These are phyloP conservation scores for Mrakia hoshinonis DNA, from an alignment of 768 basidiomycete species.

Conservation along the genomic window DNA sequence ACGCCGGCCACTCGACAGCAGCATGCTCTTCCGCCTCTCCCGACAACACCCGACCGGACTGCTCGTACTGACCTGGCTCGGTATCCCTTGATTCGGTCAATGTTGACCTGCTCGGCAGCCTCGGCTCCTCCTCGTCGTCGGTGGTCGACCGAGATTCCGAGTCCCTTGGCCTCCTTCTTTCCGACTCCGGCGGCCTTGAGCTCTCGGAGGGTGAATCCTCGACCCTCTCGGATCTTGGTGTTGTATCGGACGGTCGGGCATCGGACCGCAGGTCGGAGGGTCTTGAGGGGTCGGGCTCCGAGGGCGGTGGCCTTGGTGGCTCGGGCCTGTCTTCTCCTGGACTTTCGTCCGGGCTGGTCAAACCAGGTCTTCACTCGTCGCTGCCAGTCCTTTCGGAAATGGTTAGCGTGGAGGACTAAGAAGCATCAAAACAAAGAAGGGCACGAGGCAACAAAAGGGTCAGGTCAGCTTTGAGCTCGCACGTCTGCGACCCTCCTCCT, in stretches of 20 bases:
- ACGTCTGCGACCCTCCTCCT: not conserved
- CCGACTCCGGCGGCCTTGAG: slow-evolving; percentile 93
- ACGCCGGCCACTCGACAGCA: too few relatives aligned
- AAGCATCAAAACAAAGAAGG: not conserved
- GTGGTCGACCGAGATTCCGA: slow-evolving; percentile 96
- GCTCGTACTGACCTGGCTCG: slow-evolving; percentile 49
- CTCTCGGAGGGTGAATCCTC: slow-evolving; percentile 89
- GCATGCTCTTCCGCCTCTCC: not conserved
- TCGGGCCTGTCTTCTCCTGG: slow-evolving; percentile 85
- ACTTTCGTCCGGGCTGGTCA: slow-evolving; percentile 96
- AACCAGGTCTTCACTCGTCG: slow-evolving; percentile 94
- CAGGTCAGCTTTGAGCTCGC: not conserved
- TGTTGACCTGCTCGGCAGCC: slow-evolving; percentile 91
- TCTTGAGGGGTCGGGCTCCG: slow-evolving; percentile 79
- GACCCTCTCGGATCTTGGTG: slow-evolving; percentile 90
- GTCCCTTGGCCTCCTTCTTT: slow-evolving; percentile 79
- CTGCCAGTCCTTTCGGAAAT: slow-evolving; percentile 99
- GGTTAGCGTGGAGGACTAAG: slow-evolving; percentile 74
- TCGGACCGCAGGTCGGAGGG: slow-evolving; percentile 94
- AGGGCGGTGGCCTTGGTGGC: slow-evolving; percentile 80
- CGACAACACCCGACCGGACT: not conserved
- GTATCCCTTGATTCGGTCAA: slow-evolving; percentile 88
- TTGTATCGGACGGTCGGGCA: slow-evolving; percentile 96
- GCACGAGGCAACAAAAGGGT: not conserved
- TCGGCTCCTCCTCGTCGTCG: slow-evolving; percentile 91